Base-by-base conservation (phyloP, 805 yeast genomes). In the Priceomyces medius region DNA sequence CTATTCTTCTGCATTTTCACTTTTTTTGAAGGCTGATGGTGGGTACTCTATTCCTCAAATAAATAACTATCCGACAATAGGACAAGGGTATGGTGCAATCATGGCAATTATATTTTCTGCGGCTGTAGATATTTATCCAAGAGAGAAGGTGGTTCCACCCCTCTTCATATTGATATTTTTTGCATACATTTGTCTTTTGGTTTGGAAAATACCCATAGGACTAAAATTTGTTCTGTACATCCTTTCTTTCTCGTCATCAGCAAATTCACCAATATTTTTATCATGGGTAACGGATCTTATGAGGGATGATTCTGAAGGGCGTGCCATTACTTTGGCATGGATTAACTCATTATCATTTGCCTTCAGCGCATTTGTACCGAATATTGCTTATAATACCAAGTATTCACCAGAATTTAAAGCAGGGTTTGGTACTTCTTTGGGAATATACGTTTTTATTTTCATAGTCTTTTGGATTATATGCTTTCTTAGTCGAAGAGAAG, bases 321-420 rank as follows among this genome's bases (percentile, higher is more conserved):
- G 86, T 52, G 83, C 86, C 0, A 65, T 81, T 35, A 82, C 80
- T 1, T 61, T 81, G 37, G 86, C 82, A 0, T 77, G 82, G 0
- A 79, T 80, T 83, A 79, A 79, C 55, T 78, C 79, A 81, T 77
- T 78, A 56, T 73, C 80, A 20, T 73, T 77, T 50, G 80, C 82
- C 2, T 79, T 79, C 7, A 80, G 79, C 53, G 81, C 83, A 2
- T 80, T 83, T 84, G 79, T 83, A 82, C 68, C 79, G 1, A 44
- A 80, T 13, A 37, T 80, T 2, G 77, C 80, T 50, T 80, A 67
- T 48, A 58, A 71, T 19, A 82, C 83, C 1, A 59, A 70, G 4
- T 67, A 71, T 31, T 82, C 70, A 1, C 84, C 84, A 1, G 57
- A 63, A 35, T 79, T 74, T 46, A 62, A 58, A 39, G 72, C 70